A percentile compares a stretch with the other conserved stretches of the same genome.
phyloP scores from a whole-genome alignment of 306 rosid species.

The Aeschynomene evenia region DNA sequence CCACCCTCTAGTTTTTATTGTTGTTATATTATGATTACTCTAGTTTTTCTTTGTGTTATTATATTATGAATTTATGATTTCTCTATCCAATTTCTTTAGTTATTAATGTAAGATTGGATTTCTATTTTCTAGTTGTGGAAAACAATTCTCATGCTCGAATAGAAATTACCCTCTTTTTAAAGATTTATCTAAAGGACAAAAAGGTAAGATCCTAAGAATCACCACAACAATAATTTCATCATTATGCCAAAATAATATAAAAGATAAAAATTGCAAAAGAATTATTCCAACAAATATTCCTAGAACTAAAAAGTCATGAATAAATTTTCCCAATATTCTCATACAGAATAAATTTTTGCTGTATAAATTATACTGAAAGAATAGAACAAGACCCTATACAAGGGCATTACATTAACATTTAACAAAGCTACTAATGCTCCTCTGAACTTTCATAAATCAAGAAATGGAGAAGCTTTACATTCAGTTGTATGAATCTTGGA shows the following conservation, averaged over 20 bases:
- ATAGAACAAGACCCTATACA: not conserved
- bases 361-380: not conserved
- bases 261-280: not conserved
- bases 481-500: not conserved
- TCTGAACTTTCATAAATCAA: not conserved
- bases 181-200: not conserved
- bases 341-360: not conserved
- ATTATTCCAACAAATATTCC: not conserved
- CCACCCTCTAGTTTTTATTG: too few species aligned
- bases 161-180: not conserved
- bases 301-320: not conserved
- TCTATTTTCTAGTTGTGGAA: too few species aligned
- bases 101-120: too few species aligned
- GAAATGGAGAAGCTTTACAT: not conserved
- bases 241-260: not conserved
- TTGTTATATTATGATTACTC: too few species aligned
- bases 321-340: not conserved
- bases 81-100: too few species aligned
- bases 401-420: not conserved
- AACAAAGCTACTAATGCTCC: not conserved
- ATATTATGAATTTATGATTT: too few species aligned
- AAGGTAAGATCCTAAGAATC: not conserved
- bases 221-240: not conserved
- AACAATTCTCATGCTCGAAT: not conserved
- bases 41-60: too few species aligned